phyloP scores from a whole-genome alignment of 495 filamentous ascomycete species.

The Neurospora cerealis region DNA sequence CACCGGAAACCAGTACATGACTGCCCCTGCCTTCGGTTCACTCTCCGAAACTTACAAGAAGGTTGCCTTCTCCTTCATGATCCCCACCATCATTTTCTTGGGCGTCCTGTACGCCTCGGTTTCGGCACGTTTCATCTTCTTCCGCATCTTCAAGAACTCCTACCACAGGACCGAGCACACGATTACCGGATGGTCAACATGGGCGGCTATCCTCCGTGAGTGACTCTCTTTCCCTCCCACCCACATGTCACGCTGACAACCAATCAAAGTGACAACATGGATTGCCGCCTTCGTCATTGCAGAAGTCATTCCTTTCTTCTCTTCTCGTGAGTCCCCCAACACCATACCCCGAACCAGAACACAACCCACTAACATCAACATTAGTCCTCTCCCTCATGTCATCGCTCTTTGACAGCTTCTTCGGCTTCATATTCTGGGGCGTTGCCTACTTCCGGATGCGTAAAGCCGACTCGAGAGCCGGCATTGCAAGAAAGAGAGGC shows the following conservation, averaged over 20 bases:
- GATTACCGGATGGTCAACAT: constrained; percentile 67
- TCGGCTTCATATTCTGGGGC: constrained; percentile 93
- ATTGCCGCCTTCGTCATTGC: constrained; percentile 72
- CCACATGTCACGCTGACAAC: constrained; percentile 8
- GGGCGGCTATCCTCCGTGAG: constrained; percentile 58
- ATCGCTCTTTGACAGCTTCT: constrained; percentile 84
- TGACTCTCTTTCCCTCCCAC: neutral
- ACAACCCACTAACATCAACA: neutral
- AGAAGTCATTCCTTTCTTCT: constrained; percentile 87
- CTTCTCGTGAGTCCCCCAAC: constrained; percentile 38
- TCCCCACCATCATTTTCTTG: constrained; percentile 81
- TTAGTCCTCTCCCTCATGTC: constrained; percentile 72
- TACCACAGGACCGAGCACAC: constrained; percentile 71
- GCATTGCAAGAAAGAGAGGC: constrained; percentile 48
- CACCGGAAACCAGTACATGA: constrained; percentile 77
- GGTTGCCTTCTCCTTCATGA: constrained; percentile 83
- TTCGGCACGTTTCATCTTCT: constrained; percentile 78
- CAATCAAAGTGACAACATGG: constrained; percentile 54
- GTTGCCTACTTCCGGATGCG: constrained; percentile 81
- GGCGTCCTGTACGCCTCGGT: constrained; percentile 84
- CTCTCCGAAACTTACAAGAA: constrained; percentile 67
- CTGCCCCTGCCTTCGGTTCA: constrained; percentile 71
- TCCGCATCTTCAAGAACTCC: constrained; percentile 68
- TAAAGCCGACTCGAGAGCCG: constrained; percentile 51
- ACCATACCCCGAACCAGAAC: neutral